A percentile compares a stretch with the other conserved stretches of the same genome.
These are phyloP conservation scores for Fistulifera pelliculosa DNA, from an alignment of 108 stramenopile genomes.

Conservation along the genomic window DNA sequence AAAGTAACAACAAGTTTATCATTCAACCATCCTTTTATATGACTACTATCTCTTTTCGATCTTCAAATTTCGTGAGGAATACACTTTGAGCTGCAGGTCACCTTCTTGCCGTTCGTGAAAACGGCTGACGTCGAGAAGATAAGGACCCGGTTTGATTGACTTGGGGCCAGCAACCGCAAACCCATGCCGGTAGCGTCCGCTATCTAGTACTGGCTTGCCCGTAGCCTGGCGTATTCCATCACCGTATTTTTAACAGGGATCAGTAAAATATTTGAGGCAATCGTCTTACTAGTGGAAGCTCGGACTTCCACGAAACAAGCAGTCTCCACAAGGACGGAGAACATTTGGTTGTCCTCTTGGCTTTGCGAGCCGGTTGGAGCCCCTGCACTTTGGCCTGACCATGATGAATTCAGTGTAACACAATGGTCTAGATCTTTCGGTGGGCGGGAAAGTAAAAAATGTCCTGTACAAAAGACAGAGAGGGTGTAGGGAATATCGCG, in stretches of 20 bases:
- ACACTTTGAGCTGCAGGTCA: constrained; percentile 8
- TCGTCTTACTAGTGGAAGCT: constrained; percentile 30
- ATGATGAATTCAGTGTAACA: constrained; percentile 11
- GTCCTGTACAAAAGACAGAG: constrained; percentile 59
- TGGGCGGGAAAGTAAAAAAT: constrained; percentile 40
- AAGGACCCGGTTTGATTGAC: constrained; percentile 34
- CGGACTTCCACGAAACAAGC: constrained; percentile 36
- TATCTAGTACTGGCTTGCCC: constrained; percentile 38
- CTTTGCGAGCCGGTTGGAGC: constrained; percentile 37
- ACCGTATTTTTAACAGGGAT: constrained; percentile 15
- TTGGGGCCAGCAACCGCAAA: constrained; percentile 38
- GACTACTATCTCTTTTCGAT: not conserved
- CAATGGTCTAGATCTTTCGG: constrained; percentile 22
- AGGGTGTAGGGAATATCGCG: constrained; percentile 61
- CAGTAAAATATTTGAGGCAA: constrained; percentile 54
- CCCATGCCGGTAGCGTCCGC: constrained; percentile 57
- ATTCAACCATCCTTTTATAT: not conserved
- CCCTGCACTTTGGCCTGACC: constrained; percentile 34
- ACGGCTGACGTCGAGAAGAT: constrained; percentile 43
- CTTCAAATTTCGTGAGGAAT: not conserved
- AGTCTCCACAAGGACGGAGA: constrained; percentile 13
- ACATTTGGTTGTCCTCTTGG: constrained; percentile 48
- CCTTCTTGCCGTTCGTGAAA: constrained; percentile 36
- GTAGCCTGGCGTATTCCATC: constrained; percentile 8
- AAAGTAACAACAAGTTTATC: too few relatives aligned